Conservation (phyloP, 495 filamentous ascomycete species). For the Pyronema omphalodes region DNA sequence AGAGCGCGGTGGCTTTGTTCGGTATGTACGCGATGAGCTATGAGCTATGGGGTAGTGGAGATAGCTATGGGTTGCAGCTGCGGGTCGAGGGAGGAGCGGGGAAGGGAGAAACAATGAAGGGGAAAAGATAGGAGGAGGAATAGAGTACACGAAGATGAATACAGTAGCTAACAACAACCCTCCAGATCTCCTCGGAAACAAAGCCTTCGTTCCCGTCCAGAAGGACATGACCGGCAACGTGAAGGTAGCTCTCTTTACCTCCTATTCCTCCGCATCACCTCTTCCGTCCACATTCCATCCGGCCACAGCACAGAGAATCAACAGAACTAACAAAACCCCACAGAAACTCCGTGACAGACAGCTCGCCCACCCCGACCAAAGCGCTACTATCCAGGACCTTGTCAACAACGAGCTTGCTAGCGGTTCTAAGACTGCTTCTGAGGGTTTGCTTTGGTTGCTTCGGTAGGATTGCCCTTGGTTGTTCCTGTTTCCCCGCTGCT, state of each 20-base stretch:
- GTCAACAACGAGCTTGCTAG: conserved; percentile 69
- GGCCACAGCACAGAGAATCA: background rate
- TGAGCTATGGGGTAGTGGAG: background rate
- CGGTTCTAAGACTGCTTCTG: conserved; percentile 67
- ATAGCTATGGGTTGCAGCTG: no score
- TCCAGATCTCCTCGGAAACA: conserved; percentile 59
- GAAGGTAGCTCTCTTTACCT: conserved; percentile 54
- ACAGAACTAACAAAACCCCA: conserved; percentile 11
- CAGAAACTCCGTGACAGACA: conserved; percentile 86
- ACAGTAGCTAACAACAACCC: background rate
- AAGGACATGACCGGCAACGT: conserved; percentile 80
- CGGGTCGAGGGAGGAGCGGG: background rate
- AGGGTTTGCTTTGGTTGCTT: conserved; percentile 79
- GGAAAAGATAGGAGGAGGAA: no score
- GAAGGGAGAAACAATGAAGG: no score
- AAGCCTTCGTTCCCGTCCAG: conserved; percentile 75
- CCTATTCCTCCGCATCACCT: no score
- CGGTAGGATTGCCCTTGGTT: conserved; percentile 44
- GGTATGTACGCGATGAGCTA: conserved; percentile 33
- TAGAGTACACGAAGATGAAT: background rate
- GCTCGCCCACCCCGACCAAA: conserved; percentile 55
- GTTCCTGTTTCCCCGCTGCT: no score
- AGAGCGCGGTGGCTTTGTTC: conserved; percentile 70
- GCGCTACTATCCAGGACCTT: conserved; percentile 63
- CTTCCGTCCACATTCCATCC: background rate